A percentile compares a stretch with the other conserved stretches of the same genome.
Evolutionary conservation across 495 filamentous ascomycete genomes (phyloP).

Genomic region (Penicillium argentinense): DNA sequence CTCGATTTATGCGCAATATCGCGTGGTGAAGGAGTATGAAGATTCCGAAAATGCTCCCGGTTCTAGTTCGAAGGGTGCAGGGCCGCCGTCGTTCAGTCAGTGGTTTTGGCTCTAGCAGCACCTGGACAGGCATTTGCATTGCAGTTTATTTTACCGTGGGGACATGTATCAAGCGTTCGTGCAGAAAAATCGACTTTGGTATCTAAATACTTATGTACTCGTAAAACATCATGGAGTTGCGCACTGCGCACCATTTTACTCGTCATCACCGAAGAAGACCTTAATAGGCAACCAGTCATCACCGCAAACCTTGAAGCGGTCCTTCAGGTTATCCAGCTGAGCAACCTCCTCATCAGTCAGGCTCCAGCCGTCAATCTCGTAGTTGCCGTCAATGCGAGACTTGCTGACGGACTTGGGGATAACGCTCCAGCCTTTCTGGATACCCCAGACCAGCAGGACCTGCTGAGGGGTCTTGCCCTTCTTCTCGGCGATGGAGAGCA

Average conservation of each 20-base stretch:
- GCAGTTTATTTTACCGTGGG: too few species aligned
- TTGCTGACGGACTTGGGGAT: conserved; percentile 69
- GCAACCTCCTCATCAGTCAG: conserved; percentile 63
- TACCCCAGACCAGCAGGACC: conserved; percentile 66
- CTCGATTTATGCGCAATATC: too few species aligned
- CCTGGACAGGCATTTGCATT: too few species aligned
- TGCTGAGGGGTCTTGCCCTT: conserved; percentile 69
- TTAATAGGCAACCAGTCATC: conserved; percentile 71
- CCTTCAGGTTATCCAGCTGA: conserved; percentile 60
- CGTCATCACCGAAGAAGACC: conserved; percentile 88
- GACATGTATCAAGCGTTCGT: too few species aligned
- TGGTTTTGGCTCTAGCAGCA: too few species aligned
- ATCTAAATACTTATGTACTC: background rate
- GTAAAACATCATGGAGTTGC: background rate
- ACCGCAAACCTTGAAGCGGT: conserved; percentile 73
- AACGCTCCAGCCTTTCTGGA: conserved; percentile 71
- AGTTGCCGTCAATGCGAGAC: conserved; percentile 63
- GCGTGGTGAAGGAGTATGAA: too few species aligned
- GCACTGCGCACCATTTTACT: conserved; percentile 41
- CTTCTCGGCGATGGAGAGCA: conserved; percentile 60
- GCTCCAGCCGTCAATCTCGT: conserved; percentile 64
- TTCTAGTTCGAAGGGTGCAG: too few species aligned
- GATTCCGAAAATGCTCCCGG: too few species aligned
- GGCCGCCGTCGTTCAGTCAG: too few species aligned
- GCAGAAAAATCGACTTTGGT: conserved; percentile 1